These are phyloP conservation scores for Acorus gramineus DNA, from an alignment of 106 monocot species.

Conservation along the genomic window DNA sequence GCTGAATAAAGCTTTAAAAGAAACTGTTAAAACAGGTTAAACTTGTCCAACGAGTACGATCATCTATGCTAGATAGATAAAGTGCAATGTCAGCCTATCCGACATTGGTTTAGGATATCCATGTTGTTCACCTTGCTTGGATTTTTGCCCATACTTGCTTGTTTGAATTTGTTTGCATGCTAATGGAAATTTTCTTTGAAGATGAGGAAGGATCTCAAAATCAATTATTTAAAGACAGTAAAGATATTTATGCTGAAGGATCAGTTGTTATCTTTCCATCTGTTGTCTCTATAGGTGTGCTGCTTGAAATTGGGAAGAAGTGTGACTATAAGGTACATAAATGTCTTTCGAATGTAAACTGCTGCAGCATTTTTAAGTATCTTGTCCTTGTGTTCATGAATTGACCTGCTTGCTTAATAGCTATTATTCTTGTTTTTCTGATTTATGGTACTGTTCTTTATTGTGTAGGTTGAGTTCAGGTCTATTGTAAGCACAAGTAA, in stretches of 20 bases:
- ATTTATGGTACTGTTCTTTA: neutral
- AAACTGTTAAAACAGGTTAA: too few species aligned
- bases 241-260: conserved; percentile 17
- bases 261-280: conserved; percentile 17
- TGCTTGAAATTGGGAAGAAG: conserved; percentile 67
- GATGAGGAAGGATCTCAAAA: conserved; percentile 32
- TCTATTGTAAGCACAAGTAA: conserved; percentile 38
- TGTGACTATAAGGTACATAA: conserved; percentile 60
- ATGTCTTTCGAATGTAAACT: conserved; percentile 1
- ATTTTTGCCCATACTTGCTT: neutral
- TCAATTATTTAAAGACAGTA: conserved; percentile 20
- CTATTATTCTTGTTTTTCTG: neutral
- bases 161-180: too few species aligned
- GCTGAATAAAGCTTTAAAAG: too few species aligned
- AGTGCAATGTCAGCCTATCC: too few species aligned
- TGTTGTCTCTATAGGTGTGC: conserved; percentile 33
- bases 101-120: too few species aligned
- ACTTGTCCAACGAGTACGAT: too few species aligned
- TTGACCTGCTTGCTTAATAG: conserved; percentile 1
- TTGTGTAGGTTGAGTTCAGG: conserved; percentile 62
- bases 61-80: too few species aligned
- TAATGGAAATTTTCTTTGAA: conserved; percentile 18
- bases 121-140: neutral
- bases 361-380: neutral
- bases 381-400: neutral